phyloP scores from a whole-genome alignment of 192 early-diverging fungal genomes.

The Coemansia erecta region DNA sequence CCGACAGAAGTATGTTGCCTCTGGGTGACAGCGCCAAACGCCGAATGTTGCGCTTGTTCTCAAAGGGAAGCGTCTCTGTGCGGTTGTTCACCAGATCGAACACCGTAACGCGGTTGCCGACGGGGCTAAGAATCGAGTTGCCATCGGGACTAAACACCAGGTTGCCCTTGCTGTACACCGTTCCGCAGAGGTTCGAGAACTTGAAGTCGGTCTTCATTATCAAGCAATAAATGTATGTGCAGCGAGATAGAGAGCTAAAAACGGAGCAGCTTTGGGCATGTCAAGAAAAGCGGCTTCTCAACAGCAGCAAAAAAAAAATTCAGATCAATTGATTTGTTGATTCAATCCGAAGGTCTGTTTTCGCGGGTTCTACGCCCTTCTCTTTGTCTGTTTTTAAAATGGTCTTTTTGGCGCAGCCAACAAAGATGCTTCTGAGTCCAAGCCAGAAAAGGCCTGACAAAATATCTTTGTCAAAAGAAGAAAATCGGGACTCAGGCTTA shows the following conservation, averaged over 20 bases:
- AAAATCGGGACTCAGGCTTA: not conserved
- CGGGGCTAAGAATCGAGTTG: conserved; percentile 88
- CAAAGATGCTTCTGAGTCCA: not conserved
- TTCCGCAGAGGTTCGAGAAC: conserved; percentile 97
- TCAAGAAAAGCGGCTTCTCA: too few relatives aligned
- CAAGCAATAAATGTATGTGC: not conserved
- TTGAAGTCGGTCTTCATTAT: conserved; percentile 61
- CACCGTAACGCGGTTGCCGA: conserved; percentile 93
- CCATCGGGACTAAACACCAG: conserved; percentile 93
- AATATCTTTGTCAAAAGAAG: not conserved
- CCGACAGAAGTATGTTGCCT: conserved; percentile 80
- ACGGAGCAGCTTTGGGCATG: not conserved
- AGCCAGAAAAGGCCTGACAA: not conserved
- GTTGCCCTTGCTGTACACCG: conserved; percentile 96
- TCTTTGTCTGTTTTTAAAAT: too few relatives aligned
- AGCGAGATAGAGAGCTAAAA: conserved; percentile 1
- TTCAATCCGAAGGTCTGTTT: too few relatives aligned
- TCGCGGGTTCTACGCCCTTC: too few relatives aligned
- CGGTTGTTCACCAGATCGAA: conserved; percentile 97
- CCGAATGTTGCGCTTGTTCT: conserved; percentile 88
- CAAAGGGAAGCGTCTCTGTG: conserved; percentile 88
- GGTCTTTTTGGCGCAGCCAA: too few relatives aligned
- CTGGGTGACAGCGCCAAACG: conserved; percentile 88
- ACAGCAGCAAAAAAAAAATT: too few relatives aligned
- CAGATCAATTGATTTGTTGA: too few relatives aligned